Conservation (phyloP, 2,329 filamentous ascomycete species). For the Stylonectria norvegica region DNA sequence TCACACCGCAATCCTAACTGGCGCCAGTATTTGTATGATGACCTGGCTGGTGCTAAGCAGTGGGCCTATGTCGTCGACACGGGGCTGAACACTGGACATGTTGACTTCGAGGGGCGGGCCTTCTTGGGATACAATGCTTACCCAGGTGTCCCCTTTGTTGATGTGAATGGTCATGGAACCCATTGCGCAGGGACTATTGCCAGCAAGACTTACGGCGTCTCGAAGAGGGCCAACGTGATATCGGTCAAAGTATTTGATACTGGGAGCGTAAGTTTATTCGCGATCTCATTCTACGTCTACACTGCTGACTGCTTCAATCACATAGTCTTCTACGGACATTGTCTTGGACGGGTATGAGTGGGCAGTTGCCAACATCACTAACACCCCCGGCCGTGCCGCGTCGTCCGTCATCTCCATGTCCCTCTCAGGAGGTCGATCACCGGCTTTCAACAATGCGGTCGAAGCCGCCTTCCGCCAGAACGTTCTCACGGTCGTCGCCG, state of each 20-base stretch:
- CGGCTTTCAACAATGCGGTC: conserved; percentile 49
- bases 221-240: conserved; percentile 41
- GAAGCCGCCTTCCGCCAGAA: conserved; percentile 43
- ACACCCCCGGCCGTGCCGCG: conserved; percentile 34
- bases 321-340: conserved; percentile 24
- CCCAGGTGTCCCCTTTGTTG: conserved; percentile 30
- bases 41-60: conserved; percentile 37
- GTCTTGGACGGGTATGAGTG: conserved; percentile 34
- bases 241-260: conserved; percentile 45
- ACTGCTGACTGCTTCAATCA: conserved; percentile 3
- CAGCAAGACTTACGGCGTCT: conserved; percentile 43
- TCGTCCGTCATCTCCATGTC: conserved; percentile 55
- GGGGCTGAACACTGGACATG: conserved; percentile 46
- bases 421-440: conserved; percentile 45
- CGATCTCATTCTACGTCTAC: not conserved
- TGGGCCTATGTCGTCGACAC: conserved; percentile 56
- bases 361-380: conserved; percentile 41
- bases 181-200: conserved; percentile 46
- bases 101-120: conserved; percentile 43
- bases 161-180: conserved; percentile 45
- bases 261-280: conserved; percentile 9
- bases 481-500: conserved; percentile 52
- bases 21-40: conserved; percentile 41
- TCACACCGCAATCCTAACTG: conserved; percentile 36
- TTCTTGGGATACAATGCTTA: conserved; percentile 35